phyloP scores from a whole-genome alignment of 2,329 filamentous ascomycete genomes.

The Colletotrichum sp. region DNA sequence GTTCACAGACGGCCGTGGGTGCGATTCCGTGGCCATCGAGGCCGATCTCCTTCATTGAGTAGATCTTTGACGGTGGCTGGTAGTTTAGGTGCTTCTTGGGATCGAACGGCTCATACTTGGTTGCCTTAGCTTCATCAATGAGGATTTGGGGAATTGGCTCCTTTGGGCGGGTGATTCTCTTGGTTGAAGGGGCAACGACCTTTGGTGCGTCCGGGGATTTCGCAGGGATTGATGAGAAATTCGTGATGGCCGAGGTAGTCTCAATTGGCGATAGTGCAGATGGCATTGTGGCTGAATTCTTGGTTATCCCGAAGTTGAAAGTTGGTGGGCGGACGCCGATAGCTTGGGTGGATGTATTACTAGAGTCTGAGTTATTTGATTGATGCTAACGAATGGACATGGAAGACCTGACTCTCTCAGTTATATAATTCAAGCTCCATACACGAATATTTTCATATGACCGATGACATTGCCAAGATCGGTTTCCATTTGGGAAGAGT shows the following conservation, averaged over 20 bases:
- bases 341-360: neutral
- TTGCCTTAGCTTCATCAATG: neutral
- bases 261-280: neutral
- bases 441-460: neutral
- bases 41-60: slow-evolving; percentile 68
- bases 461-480: neutral
- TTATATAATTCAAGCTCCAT: neutral
- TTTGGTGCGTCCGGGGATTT: neutral
- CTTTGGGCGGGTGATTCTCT: neutral
- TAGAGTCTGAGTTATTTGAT: neutral
- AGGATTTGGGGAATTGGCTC: neutral
- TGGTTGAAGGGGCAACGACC: neutral
- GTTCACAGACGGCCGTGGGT: slow-evolving; percentile 66
- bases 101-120: neutral
- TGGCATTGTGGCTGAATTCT: neutral
- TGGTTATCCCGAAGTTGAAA: neutral
- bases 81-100: slow-evolving; percentile 34
- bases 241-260: neutral
- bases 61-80: slow-evolving; percentile 51
- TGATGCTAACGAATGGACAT: neutral
- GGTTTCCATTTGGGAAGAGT: neutral
- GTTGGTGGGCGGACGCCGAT: neutral
- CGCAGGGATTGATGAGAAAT: neutral
- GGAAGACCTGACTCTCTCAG: accelerated
- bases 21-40: slow-evolving; percentile 64